These are phyloP conservation scores for Hypholoma fasciculare DNA, from an alignment of 768 basidiomycete genomes.

Conservation along the genomic window DNA sequence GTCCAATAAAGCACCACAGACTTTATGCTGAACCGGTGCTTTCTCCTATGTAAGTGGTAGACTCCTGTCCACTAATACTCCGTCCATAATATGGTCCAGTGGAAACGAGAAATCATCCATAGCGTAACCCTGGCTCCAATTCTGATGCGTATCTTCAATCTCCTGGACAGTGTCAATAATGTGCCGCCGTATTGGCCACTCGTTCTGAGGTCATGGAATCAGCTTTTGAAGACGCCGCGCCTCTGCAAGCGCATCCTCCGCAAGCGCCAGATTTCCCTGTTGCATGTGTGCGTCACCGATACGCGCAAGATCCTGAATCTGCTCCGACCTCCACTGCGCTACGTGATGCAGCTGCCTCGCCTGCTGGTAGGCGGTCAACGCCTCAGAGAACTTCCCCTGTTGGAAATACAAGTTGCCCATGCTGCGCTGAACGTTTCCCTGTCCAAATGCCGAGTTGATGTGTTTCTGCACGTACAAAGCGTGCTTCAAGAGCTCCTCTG, in stretches of 20 bases:
- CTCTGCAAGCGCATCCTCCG: neutral
- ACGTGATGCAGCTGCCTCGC: neutral
- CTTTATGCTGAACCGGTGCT: too few relatives aligned
- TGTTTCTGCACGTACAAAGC: neutral
- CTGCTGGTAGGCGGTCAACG: neutral
- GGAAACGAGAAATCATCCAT: too few relatives aligned
- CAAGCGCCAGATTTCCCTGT: neutral
- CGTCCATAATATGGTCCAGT: too few relatives aligned
- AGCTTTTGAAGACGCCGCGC: neutral
- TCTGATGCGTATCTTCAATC: too few relatives aligned
- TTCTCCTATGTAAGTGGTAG: too few relatives aligned
- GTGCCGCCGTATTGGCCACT: too few relatives aligned
- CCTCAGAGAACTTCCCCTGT: neutral
- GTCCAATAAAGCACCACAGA: too few relatives aligned
- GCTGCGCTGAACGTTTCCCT: slow-evolving; percentile 1
- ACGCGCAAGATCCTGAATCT: neutral
- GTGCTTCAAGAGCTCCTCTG: slow-evolving; percentile 1
- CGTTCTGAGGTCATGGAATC: neutral
- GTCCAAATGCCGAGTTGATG: slow-evolving; percentile 2
- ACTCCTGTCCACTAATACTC: too few relatives aligned
- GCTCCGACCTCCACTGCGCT: neutral
- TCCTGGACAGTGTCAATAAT: too few relatives aligned
- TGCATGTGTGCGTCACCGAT: neutral
- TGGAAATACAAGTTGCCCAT: neutral
- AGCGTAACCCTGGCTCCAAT: too few relatives aligned